Percentiles rank a stretch among this genome's conserved stretches.
Conservation (phyloP, 805 yeast genomes). For the Limtongia smithiae region DNA sequence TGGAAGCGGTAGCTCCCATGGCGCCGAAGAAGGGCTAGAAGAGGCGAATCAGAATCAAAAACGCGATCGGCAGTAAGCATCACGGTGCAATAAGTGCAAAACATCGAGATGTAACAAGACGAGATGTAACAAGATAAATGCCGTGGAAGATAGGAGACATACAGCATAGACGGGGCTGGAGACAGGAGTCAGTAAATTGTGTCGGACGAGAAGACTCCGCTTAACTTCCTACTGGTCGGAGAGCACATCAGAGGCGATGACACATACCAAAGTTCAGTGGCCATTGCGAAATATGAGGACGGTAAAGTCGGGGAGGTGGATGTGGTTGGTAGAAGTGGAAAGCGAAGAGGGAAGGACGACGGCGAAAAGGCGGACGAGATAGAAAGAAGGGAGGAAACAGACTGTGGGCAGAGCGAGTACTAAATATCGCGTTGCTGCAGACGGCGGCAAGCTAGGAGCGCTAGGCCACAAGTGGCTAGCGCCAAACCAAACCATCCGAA, state of each 20-base stretch:
- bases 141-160: slow-evolving; percentile 33
- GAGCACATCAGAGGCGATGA: no score
- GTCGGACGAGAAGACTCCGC: no score
- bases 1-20: slow-evolving; percentile 98
- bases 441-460: slow-evolving; percentile 8
- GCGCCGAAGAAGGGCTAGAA: slow-evolving; percentile 94
- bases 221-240: no score
- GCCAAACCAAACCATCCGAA: slow-evolving; percentile 10
- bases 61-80: neutral
- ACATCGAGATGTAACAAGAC: neutral
- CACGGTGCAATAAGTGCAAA: neutral
- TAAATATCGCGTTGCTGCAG: slow-evolving; percentile 18
- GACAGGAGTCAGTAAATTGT: slow-evolving; percentile 22
- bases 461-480: slow-evolving; percentile 13
- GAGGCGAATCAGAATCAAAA: neutral
- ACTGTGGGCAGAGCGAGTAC: slow-evolving; percentile 18
- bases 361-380: neutral
- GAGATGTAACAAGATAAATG: neutral
- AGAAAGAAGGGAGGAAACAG: slow-evolving; percentile 8
- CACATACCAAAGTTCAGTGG: slow-evolving; percentile 78
- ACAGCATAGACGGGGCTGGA: slow-evolving; percentile 69
- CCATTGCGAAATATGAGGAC: slow-evolving; percentile 33
- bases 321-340: neutral
- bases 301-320: slow-evolving; percentile 7
- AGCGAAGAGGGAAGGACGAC: neutral